Percentiles rank a stretch among this genome's conserved stretches.
Evolutionary conservation across 163 green algal species (phyloP).

Genomic region (Scenedesmus sp.): DNA sequence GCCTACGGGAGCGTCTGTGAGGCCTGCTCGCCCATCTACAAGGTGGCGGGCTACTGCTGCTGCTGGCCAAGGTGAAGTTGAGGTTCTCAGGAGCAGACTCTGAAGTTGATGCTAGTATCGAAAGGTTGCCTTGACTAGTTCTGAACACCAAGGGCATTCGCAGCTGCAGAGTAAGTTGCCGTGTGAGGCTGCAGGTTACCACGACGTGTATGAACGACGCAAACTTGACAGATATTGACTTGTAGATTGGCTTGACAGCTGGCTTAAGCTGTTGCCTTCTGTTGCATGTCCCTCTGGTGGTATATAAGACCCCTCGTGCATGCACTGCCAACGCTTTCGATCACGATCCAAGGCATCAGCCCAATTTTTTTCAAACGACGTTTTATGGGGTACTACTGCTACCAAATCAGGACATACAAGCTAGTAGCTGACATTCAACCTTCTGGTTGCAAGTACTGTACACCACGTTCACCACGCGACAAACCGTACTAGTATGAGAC

Average conservation of each 20-base stretch:
- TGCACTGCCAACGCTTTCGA: background rate
- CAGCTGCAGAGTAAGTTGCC: background rate
- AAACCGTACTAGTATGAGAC: background rate
- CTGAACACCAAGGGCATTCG: background rate
- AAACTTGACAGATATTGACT: background rate
- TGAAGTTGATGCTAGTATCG: background rate
- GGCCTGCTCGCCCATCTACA: background rate
- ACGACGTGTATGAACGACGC: background rate
- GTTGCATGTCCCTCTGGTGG: no score
- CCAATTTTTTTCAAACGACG: background rate
- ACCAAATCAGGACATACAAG: background rate
- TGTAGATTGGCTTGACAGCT: no score
- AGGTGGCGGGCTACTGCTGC: constrained; percentile 5
- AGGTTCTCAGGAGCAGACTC: background rate
- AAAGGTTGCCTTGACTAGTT: background rate
- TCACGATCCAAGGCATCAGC: background rate
- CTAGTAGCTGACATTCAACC: background rate
- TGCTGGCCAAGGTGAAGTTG: background rate
- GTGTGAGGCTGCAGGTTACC: background rate
- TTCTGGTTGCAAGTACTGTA: background rate
- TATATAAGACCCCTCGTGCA: background rate
- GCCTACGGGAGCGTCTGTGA: background rate
- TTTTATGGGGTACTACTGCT: background rate
- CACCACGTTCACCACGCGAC: background rate
- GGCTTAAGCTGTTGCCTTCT: no score